phyloP scores from a whole-genome alignment of 768 basidiomycete genomes.

The Piloderma croceum region DNA sequence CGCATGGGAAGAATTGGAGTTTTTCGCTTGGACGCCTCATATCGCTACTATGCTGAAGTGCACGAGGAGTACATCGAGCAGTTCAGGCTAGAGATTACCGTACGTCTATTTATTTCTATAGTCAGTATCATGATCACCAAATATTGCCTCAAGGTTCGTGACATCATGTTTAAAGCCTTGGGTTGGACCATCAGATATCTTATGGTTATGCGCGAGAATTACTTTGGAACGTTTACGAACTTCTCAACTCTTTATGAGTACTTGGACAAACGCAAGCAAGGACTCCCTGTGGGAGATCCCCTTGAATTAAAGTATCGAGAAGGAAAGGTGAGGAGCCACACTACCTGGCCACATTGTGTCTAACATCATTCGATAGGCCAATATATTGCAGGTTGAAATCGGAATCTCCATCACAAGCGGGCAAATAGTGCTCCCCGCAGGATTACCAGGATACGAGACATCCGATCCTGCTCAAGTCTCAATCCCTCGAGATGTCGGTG shows the following conservation, averaged over 20 bases:
- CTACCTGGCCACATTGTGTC: no score
- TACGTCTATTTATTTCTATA: conserved; percentile 27
- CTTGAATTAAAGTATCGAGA: conserved; percentile 73
- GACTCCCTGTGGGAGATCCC: conserved; percentile 72
- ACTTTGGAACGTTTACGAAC: conserved; percentile 90
- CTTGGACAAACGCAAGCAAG: conserved; percentile 56
- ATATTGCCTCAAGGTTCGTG: conserved; percentile 35
- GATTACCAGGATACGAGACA: conserved; percentile 57
- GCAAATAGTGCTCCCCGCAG: conserved; percentile 58
- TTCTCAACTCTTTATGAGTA: conserved; percentile 88
- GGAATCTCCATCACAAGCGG: conserved; percentile 47
- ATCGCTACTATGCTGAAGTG: conserved; percentile 65
- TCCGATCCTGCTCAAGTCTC: conserved; percentile 19
- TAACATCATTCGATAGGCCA: conserved; percentile 44
- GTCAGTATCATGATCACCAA: not conserved
- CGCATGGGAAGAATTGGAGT: conserved; percentile 55
- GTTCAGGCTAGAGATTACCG: conserved; percentile 61
- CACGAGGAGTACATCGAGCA: conserved; percentile 72
- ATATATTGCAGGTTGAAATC: conserved; percentile 74
- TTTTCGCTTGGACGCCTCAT: conserved; percentile 61
- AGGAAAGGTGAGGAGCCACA: conserved; percentile 50
- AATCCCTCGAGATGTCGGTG: conserved; percentile 25
- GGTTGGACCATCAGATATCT: conserved; percentile 90
- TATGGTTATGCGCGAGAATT: conserved; percentile 88
- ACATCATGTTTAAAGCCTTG: conserved; percentile 59